phyloP scores from a whole-genome alignment of 768 basidiomycete species.

The Cystobasidium tubakii region DNA sequence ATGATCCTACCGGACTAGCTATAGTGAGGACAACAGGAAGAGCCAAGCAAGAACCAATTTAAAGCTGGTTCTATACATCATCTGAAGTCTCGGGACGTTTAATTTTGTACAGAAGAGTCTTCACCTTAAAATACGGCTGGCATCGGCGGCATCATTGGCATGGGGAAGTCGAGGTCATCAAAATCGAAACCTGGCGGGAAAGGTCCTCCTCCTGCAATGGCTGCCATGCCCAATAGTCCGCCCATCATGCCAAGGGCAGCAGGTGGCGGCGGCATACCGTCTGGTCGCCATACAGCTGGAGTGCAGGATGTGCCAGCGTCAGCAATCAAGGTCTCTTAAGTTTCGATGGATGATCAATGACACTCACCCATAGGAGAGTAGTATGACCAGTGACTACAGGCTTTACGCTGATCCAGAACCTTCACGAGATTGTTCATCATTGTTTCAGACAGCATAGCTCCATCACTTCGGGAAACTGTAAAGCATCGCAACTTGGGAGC shows the following conservation, averaged over 20 bases:
- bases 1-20: too few species aligned
- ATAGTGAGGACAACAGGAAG: too few species aligned
- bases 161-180: background rate
- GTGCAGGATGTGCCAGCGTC: background rate
- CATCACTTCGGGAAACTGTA: slow-evolving; percentile 2
- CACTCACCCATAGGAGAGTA: background rate
- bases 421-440: background rate
- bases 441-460: background rate
- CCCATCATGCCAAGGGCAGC: background rate
- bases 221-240: background rate
- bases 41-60: too few species aligned
- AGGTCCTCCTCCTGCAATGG: background rate
- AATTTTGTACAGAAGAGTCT: too few species aligned
- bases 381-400: slow-evolving; percentile 29
- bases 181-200: background rate
- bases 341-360: background rate
- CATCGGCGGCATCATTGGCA: background rate
- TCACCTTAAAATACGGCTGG: too few species aligned
- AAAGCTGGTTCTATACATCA: too few species aligned
- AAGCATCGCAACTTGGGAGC: slow-evolving; percentile 25
- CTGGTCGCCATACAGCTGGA: background rate
- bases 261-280: background rate
- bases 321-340: too few species aligned
- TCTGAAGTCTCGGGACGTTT: too few species aligned
- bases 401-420: slow-evolving; percentile 5